Evolutionary conservation across 805 yeast genomes (phyloP).

Genomic region (Nakazawaea ernobii): DNA sequence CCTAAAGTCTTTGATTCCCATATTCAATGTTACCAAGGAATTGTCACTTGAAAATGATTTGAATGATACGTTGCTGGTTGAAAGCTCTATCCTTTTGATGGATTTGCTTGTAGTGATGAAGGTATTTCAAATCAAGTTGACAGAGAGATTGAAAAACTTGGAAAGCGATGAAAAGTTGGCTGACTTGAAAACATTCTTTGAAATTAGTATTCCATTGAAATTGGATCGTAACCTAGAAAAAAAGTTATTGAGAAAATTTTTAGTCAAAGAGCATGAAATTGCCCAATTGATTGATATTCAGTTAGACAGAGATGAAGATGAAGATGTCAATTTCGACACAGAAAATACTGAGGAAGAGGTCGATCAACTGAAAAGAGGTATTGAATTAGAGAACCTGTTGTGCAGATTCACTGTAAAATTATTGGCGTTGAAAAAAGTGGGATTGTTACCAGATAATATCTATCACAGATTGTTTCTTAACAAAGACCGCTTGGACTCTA

Average conservation of each 20-base stretch:
- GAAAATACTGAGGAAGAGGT: conserved; percentile 14
- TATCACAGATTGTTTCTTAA: conserved; percentile 20
- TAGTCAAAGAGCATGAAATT: conserved; percentile 41
- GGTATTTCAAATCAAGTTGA: conserved; percentile 27
- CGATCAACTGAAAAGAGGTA: neutral
- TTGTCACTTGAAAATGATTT: neutral
- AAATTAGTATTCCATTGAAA: conserved; percentile 18
- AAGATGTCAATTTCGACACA: conserved; percentile 27
- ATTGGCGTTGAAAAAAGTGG: conserved; percentile 15
- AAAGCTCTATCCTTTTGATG: conserved; percentile 12
- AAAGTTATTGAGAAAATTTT: conserved; percentile 35
- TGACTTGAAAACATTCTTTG: conserved; percentile 30
- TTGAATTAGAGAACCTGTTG: conserved; percentile 15
- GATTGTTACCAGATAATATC: conserved; percentile 12
- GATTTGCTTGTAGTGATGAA: conserved; percentile 30
- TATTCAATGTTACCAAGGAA: neutral
- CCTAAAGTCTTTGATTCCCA: neutral
- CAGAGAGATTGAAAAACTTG: conserved; percentile 14
- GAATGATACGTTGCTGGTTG: conserved; percentile 3
- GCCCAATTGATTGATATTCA: conserved; percentile 31
- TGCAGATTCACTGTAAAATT: conserved; percentile 21
- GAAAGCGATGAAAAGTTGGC: conserved; percentile 21
- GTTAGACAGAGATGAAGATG: conserved; percentile 47
- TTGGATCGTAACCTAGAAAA: conserved; percentile 26
- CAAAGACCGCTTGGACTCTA: conserved; percentile 16